Evolutionary conservation across 176 grass and related monocot genomes (phyloP), one percentile per base, ranked within the genome.

Genomic region (Eragrostis curvula): DNA sequence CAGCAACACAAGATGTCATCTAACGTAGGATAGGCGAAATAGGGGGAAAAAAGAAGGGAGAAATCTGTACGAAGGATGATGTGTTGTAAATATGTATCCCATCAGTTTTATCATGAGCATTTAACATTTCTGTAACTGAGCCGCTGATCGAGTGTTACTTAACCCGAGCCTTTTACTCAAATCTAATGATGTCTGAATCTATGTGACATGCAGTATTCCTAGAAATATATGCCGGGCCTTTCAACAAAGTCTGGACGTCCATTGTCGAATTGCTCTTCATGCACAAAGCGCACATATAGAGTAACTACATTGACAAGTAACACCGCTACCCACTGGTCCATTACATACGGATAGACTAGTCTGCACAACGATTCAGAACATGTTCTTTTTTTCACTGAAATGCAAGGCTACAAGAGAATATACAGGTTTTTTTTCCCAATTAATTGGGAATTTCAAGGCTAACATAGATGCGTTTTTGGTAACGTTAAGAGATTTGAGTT

Each of bases 21-120:
- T 83, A 67, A 63, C 62, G 39, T 81, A 73, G 36, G 13, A 30
- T 66, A 79, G 72, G 83, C 77, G n/a, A 83, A 49, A 40, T 68
- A 78, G 32, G 4, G 32, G 80, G 43, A 57, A 60, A 47, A 17
- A 50, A 58, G 25, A 57, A 39, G 47, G 7, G 42, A 30, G 7
- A 70, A 47, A 70, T 57, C 20, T 70, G 24, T 39, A 55, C 42
- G 62, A 80, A 32, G 16, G 27, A 40, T 17, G 23, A 68, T 44
- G 24, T 66, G 65, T 0, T 77, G 52, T 72, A 66, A 8, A 67
- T 68, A 21, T 82, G 45, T 62, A 30, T 82, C 18, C 50, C 44
- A 67, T 70, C 62, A 27, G 67, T 71, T 36, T 71, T 36, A 4
- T 36, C 32, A 36, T 36, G 2, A 4, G 32, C 32, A 36, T 36